phyloP scores from a whole-genome alignment of 1,284 basidiomycete species.

The Sphaerobolus stellatus region DNA sequence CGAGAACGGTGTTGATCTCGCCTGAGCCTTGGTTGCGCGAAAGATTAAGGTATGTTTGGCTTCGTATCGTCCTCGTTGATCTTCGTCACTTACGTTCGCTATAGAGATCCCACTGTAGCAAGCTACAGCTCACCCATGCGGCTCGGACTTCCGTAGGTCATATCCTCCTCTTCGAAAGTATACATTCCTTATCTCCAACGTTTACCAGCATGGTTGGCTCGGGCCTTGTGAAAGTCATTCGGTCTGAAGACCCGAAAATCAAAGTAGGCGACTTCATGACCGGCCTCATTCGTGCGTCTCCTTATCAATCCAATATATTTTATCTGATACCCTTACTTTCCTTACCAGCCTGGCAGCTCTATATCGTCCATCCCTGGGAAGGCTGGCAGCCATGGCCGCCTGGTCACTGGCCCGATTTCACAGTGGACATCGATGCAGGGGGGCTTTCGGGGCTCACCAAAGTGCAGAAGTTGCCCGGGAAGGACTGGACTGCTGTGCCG shows the following conservation, averaged over 20 bases:
- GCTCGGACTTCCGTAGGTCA: constrained; percentile 40
- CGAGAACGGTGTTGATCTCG: constrained; percentile 47
- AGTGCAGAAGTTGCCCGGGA: not conserved
- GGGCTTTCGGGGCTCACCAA: not conserved
- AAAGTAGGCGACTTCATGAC: constrained; percentile 15
- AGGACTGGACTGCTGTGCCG: constrained; percentile 24
- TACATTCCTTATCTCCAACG: not conserved
- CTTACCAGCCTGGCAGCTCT: not conserved
- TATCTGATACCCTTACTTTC: not conserved
- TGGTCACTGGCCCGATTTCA: constrained; percentile 2
- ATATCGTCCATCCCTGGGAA: not conserved
- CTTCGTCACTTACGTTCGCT: too few species aligned
- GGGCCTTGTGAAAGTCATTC: constrained; percentile 17
- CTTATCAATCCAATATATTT: not conserved
- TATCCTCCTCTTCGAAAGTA: not conserved
- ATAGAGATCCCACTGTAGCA: constrained; percentile 14
- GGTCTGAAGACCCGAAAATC: constrained; percentile 17
- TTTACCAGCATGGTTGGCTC: constrained; percentile 28
- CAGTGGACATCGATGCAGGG: not conserved
- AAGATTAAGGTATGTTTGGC: constrained; percentile 31
- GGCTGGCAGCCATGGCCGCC: not conserved
- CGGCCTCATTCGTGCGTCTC: constrained; percentile 8
- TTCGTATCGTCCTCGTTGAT: too few species aligned
- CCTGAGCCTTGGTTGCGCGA: constrained; percentile 52
- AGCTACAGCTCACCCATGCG: constrained; percentile 33